Percentiles rank a stretch among this genome's conserved stretches.
Evolutionary conservation across 2,329 filamentous ascomycete species (phyloP).

Genomic region (Aspergillus pseudotamarii): DNA sequence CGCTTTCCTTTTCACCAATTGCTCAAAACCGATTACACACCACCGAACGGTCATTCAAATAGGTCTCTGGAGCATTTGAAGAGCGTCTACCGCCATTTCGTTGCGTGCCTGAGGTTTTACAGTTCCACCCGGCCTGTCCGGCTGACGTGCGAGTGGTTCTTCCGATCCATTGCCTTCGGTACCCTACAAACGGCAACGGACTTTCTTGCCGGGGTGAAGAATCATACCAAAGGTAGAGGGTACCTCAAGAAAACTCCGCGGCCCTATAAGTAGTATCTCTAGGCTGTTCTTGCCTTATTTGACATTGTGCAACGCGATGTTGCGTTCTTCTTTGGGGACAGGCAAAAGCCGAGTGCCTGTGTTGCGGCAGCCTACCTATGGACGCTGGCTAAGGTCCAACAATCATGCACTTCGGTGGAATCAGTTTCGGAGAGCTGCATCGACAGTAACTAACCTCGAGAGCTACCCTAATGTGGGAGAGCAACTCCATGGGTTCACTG

Average conservation of each 20-base stretch:
- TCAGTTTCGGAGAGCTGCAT: slow-evolving; percentile 30
- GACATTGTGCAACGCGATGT: slow-evolving; percentile 26
- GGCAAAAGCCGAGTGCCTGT: slow-evolving; percentile 28
- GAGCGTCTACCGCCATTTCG: background rate
- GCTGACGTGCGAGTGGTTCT: background rate
- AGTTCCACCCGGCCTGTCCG: slow-evolving; percentile 3
- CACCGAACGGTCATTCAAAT: background rate
- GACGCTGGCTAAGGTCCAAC: slow-evolving; percentile 23
- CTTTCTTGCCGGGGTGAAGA: background rate
- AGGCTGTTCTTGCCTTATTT: background rate
- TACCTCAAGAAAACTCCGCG: background rate
- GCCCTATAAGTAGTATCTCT: background rate
- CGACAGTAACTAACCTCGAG: slow-evolving; percentile 74
- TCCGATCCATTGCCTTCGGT: background rate
- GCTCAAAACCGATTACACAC: background rate
- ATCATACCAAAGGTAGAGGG: background rate
- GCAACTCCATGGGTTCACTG: slow-evolving; percentile 89
- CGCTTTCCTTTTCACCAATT: background rate
- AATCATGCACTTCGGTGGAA: slow-evolving; percentile 20
- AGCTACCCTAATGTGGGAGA: slow-evolving; percentile 78
- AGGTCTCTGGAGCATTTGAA: too few species aligned
- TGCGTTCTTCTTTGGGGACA: slow-evolving; percentile 35
- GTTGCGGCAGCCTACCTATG: slow-evolving; percentile 22
- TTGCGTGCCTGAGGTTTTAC: background rate
- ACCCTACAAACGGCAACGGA: slow-evolving; percentile 1